Base-by-base conservation (phyloP, 352 stramenopile species). In the Phytophthora meadii region DNA sequence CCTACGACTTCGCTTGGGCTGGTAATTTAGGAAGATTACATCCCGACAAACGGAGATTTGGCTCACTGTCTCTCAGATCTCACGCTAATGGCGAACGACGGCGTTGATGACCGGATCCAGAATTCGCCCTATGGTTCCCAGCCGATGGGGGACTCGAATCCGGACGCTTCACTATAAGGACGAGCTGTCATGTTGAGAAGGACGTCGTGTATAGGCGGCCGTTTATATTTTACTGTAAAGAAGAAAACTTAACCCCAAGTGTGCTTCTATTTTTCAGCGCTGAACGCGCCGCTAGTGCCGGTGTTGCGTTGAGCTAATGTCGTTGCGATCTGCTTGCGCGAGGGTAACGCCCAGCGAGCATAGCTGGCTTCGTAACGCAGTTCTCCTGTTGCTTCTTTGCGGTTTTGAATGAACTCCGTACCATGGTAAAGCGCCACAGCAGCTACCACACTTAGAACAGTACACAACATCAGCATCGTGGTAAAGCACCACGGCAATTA, bases 21-120 rank as follows among this genome's bases (percentile, higher is more conserved):
- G 12, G 49, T 89, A 27, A 88, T 94, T 50, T 81, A 89, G 4
- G 85, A 94, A 42, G 75, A 92, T 56, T 92, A 94, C 69, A 90
- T 92, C 30, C 79, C 81, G 4, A 84, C 80, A 1, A 80, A 79
- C 37, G 79, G 76, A 9, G 74, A 86, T 17, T 46, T 92, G 27
- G 65, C 71, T 4, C 76, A 73, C 32, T 81, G 82, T 42, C 50
- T 92, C 34, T 73, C 78, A 39, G 75, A 84, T 44, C 72, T 93
- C 0, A 88, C 81, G 24, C 69, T 92, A 4, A 77, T 72, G 61
- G 60, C 41, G 27, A 60, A 80, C 40, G 75, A 76, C 25, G 58
- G 80, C 27, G 55, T 74, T 3, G 64, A 47, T 4, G 62, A 73
- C 34, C 57, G 60, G 49, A 76, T 66, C 11, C 57, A 75, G 66